Evolutionary conservation across 495 filamentous ascomycete genomes (phyloP).

Genomic region (Tetracladium setigerum): DNA sequence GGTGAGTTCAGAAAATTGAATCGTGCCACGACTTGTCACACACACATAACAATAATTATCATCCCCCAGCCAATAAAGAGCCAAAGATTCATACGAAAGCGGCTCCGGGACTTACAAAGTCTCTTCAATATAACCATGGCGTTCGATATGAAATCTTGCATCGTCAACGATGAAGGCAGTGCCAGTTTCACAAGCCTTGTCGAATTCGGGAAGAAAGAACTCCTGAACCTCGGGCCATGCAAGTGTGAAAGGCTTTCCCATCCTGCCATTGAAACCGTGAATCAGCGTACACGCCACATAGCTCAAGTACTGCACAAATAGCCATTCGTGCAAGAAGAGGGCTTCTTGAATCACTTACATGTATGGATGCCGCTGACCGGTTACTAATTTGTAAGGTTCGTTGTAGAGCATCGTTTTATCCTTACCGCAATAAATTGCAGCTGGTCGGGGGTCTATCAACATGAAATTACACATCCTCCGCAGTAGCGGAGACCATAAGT

Average conservation of each 20-base stretch:
- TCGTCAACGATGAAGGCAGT: not conserved
- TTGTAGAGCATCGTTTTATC: slow-evolving; percentile 7
- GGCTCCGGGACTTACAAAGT: slow-evolving; percentile 2
- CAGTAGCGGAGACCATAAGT: slow-evolving; percentile 6
- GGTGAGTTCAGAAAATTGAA: too few species aligned
- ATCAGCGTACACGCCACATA: too few species aligned
- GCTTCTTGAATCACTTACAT: not conserved
- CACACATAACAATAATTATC: too few species aligned
- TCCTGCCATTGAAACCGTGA: not conserved
- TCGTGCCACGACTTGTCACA: too few species aligned
- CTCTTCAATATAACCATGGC: slow-evolving; percentile 16
- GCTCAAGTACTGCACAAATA: too few species aligned
- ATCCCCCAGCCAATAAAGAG: too few species aligned
- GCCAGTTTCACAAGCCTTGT: slow-evolving; percentile 8
- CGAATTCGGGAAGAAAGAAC: slow-evolving; percentile 7
- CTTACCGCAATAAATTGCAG: slow-evolving; percentile 11
- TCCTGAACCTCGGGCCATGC: slow-evolving; percentile 12
- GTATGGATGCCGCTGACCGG: slow-evolving; percentile 9
- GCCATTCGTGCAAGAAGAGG: too few species aligned
- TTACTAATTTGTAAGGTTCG: slow-evolving; percentile 3
- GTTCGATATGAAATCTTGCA: slow-evolving; percentile 9
- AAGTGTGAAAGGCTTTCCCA: slow-evolving; percentile 7
- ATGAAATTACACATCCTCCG: slow-evolving; percentile 11
- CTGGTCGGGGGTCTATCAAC: slow-evolving; percentile 12
- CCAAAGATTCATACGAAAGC: too few species aligned